Conservation (phyloP, 768 basidiomycete species). For the Leucosporidium yakuticum region DNA sequence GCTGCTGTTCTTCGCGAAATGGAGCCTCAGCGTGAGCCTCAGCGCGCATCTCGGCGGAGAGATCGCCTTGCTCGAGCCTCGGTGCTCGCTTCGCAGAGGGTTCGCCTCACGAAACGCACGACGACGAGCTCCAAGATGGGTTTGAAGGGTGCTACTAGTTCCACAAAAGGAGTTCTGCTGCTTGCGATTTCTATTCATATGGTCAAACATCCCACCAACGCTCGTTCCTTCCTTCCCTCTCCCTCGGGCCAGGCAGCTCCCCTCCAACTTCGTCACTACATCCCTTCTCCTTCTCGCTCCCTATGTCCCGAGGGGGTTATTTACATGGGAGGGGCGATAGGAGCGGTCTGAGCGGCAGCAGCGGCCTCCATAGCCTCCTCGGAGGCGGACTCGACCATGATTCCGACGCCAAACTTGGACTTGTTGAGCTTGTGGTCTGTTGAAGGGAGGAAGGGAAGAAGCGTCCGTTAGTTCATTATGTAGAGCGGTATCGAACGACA, state of each 20-base stretch:
- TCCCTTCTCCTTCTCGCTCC: no score
- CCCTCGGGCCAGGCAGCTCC: no score
- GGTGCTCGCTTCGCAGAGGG: neutral
- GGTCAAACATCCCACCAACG: no score
- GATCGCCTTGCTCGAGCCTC: no score
- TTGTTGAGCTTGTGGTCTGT: conserved; percentile 14
- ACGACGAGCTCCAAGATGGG: neutral
- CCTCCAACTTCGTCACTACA: no score
- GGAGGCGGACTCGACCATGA: conserved; percentile 21
- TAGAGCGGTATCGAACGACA: no score
- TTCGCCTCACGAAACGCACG: neutral
- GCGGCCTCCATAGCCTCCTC: conserved; percentile 31
- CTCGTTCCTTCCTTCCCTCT: no score
- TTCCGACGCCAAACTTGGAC: conserved; percentile 30
- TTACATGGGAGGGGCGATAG: neutral
- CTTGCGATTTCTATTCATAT: no score
- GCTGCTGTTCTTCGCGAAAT: neutral
- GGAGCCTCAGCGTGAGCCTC: no score
- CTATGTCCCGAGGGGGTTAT: no score
- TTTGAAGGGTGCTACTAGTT: conserved; percentile 7
- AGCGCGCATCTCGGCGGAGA: no score
- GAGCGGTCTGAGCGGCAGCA: neutral
- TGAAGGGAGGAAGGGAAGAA: no score
- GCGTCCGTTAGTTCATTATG: neutral
- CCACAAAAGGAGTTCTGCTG: neutral